Percentiles rank a stretch among this genome's conserved stretches.
Evolutionary conservation across 2,329 filamentous ascomycete genomes (phyloP).

Genomic region (Sarocladium strictum): DNA sequence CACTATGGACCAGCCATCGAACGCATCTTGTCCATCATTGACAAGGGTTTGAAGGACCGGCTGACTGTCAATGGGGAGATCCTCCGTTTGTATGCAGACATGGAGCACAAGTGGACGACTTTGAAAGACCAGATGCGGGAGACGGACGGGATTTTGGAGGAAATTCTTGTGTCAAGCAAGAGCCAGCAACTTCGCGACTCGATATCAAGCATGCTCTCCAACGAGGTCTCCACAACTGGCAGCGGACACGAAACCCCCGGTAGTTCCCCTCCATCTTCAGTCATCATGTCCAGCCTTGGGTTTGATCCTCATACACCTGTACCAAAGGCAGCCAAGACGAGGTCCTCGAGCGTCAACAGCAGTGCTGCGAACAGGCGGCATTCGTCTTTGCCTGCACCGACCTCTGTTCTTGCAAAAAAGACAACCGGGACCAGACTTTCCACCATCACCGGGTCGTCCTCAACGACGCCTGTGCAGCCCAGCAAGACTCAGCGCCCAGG

Average conservation of each 20-base stretch:
- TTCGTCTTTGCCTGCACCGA: constrained; percentile 41
- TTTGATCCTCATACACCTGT: constrained; percentile 41
- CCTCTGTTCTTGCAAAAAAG: constrained; percentile 33
- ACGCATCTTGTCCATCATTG: constrained; percentile 84
- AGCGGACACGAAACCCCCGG: constrained; percentile 67
- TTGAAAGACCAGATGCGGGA: constrained; percentile 72
- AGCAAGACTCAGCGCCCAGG: constrained; percentile 36
- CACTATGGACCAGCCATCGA: constrained; percentile 94
- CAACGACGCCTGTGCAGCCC: constrained; percentile 38
- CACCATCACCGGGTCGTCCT: constrained; percentile 42
- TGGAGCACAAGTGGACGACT: constrained; percentile 74
- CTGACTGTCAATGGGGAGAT: constrained; percentile 96
- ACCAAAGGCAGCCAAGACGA: constrained; percentile 35
- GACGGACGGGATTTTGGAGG: constrained; percentile 69
- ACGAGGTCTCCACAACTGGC: constrained; percentile 65
- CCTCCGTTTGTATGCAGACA: constrained; percentile 75
- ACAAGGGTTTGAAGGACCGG: constrained; percentile 92
- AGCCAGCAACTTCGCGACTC: constrained; percentile 83
- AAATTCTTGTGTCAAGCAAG: constrained; percentile 56
- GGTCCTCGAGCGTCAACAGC: constrained; percentile 42
- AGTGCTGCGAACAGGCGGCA: constrained; percentile 37
- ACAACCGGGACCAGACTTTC: constrained; percentile 38
- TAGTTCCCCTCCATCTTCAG: constrained; percentile 58
- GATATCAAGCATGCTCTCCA: constrained; percentile 84
- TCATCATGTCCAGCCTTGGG: constrained; percentile 53